phyloP scores from a whole-genome alignment of 129 eudicot species.

The Saposhnikovia divaricata region DNA sequence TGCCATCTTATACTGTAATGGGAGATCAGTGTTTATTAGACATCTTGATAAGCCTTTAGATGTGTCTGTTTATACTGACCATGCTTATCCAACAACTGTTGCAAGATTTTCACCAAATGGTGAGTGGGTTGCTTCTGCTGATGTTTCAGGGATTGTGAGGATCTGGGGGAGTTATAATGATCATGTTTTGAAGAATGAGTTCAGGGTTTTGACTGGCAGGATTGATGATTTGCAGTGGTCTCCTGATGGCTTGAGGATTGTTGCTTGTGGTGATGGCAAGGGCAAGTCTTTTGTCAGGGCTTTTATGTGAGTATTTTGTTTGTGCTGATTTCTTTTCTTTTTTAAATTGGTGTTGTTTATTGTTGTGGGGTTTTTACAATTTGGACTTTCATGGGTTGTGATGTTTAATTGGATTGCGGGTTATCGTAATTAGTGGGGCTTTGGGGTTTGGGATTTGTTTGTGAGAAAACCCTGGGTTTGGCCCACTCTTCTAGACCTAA shows the following conservation, averaged over 20 bases:
- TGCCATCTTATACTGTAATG: constrained; percentile 71
- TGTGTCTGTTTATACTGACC: constrained; percentile 74
- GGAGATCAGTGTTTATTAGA: constrained; percentile 80
- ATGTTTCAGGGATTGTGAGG: constrained; percentile 86
- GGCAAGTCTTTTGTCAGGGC: constrained; percentile 88
- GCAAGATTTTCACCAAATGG: constrained; percentile 92
- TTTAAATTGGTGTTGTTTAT: no score
- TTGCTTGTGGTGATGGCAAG: constrained; percentile 89
- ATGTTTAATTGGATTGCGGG: neutral
- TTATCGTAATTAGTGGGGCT: neutral
- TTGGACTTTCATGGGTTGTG: neutral
- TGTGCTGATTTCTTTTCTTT: no score
- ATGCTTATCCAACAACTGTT: constrained; percentile 82
- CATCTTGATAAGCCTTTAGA: constrained; percentile 65
- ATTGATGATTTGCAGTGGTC: constrained; percentile 97
- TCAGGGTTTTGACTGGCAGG: constrained; percentile 79
- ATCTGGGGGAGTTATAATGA: constrained; percentile 90
- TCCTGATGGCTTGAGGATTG: constrained; percentile 82
- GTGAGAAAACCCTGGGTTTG: no score
- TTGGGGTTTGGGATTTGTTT: neutral
- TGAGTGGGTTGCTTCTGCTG: constrained; percentile 98
- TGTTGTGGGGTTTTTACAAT: neutral
- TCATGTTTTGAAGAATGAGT: constrained; percentile 82
- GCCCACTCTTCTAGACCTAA: no score
- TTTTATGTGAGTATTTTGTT: constrained; percentile 53